Base-by-base conservation (phyloP, 257 asterid genomes). In the Coffea canephora region DNA sequence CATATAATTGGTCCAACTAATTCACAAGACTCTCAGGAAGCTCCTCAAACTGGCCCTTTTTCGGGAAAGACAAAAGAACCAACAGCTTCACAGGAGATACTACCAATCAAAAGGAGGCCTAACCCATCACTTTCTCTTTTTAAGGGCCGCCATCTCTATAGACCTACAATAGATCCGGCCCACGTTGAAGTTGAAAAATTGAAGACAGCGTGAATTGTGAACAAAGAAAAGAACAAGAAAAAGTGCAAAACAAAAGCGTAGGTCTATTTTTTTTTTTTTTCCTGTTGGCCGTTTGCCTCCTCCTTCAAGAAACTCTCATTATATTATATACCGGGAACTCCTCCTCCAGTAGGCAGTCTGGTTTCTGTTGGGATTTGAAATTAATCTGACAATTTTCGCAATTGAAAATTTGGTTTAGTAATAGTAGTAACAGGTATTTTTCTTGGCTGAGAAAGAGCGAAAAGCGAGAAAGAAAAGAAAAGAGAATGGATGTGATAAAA, bases 401-500 rank as follows among this genome's bases (percentile, higher is more conserved):
- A 11, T 23, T 16, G 18, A 5, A 16, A 55, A 55, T 16, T 55
- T 55, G 23, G n/a, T 55, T 55, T 55, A 3, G 62, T 16, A 16
- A 16, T 18, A 16, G 62, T 0, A 18, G 2, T n/a, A n/a, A 27
- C 14, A 65, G 70, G 31, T 25, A n/a, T 21, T 55, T 6, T 36
- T 19, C 36, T 8, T 31, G 67, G 16, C 8, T 52, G 46, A 10
- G 49, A 54, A 49, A 49, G 13, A 49, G 8, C 54, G 13, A 1
- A 49, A 49, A 8, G 54, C 31, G 64, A 16, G 16, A 25, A 21
- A 12, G 3, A 11, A 1, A 12, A 34, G 27, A 71, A 34, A 2
- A 48, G 25, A 55, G 1, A 71, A 94, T 94, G 98, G 97, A 94
- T 74, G 97, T 94, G 77, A 89, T 94, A 3, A 95, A 95, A 78